These are phyloP conservation scores for Tephrocybe sp. DNA, from an alignment of 768 basidiomycete genomes.

Conservation along the genomic window DNA sequence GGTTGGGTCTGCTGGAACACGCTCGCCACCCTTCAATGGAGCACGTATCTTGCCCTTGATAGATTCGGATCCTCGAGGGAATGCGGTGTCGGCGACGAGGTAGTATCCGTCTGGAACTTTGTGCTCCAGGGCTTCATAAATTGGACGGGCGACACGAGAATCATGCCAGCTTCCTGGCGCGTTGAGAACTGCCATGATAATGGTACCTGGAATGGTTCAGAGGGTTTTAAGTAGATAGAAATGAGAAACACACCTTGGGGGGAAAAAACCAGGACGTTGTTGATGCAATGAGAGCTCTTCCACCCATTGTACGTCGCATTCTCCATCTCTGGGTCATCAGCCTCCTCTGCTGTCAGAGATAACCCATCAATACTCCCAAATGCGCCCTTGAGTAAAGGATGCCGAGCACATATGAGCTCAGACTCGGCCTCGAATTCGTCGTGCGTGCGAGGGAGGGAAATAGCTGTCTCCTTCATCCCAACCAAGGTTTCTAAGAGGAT, in stretches of 20 bases:
- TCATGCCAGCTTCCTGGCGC: constrained; percentile 44
- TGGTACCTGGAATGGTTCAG: constrained; percentile 20
- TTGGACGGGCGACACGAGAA: constrained; percentile 28
- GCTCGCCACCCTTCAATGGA: constrained; percentile 26
- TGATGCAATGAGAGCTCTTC: constrained; percentile 38
- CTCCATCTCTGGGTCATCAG: constrained; percentile 37
- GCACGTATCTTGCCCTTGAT: constrained; percentile 26
- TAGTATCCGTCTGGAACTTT: constrained; percentile 29
- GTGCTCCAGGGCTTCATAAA: constrained; percentile 26
- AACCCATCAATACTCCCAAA: constrained; percentile 43
- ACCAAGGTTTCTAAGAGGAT: constrained; percentile 30
- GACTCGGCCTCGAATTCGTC: constrained; percentile 27
- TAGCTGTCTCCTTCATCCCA: constrained; percentile 25
- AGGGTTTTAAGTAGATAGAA: not conserved
- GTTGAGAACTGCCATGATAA: constrained; percentile 34
- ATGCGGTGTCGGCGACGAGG: constrained; percentile 36
- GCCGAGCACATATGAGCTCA: constrained; percentile 25
- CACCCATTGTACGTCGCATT: constrained; percentile 45
- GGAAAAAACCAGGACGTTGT: constrained; percentile 30
- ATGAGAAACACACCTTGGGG: constrained; percentile 12
- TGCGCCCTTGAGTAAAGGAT: constrained; percentile 33
- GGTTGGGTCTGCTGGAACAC: constrained; percentile 6
- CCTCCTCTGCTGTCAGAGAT: constrained; percentile 29
- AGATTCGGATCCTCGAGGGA: constrained; percentile 19
- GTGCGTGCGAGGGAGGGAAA: constrained; percentile 22